phyloP scores from a whole-genome alignment of 2,329 filamentous ascomycete genomes.

The Allantophomopsis cytisporea region DNA sequence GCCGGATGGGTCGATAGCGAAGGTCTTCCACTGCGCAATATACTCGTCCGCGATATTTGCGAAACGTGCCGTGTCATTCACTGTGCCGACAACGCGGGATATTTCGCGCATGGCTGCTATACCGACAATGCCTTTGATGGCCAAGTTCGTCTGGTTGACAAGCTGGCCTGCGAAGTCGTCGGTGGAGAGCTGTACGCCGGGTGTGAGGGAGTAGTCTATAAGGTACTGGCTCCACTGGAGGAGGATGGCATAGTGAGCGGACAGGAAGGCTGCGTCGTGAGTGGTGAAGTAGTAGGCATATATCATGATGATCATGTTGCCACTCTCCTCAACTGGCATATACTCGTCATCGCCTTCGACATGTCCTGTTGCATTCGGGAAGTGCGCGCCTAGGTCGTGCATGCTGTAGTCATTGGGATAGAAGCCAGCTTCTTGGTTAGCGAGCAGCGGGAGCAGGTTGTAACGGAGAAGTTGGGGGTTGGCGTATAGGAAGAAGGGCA shows the following conservation, averaged over 20 bases:
- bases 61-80: constrained; percentile 45
- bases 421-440: constrained; percentile 52
- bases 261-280: constrained; percentile 27
- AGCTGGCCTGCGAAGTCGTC: constrained; percentile 71
- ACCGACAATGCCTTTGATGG: constrained; percentile 64
- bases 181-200: constrained; percentile 60
- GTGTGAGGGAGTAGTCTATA: constrained; percentile 54
- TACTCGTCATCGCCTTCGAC: constrained; percentile 56
- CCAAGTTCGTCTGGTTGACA: constrained; percentile 61
- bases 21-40: constrained; percentile 57
- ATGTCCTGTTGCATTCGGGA: constrained; percentile 44
- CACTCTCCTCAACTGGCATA: constrained; percentile 65
- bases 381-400: constrained; percentile 43
- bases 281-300: constrained; percentile 37
- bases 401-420: constrained; percentile 44
- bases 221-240: constrained; percentile 66
- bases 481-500: constrained; percentile 56
- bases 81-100: constrained; percentile 41
- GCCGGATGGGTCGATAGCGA: constrained; percentile 55
- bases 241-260: constrained; percentile 52
- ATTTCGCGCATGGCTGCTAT: constrained; percentile 68
- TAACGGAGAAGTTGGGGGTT: constrained; percentile 53
- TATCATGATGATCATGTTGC: constrained; percentile 64
- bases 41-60: constrained; percentile 50
- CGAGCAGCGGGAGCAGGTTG: constrained; percentile 48